A percentile compares a stretch with the other conserved stretches of the same genome.
These are phyloP conservation scores for Candida namnaoensis DNA, from an alignment of 805 yeast genomes.

Conservation along the genomic window DNA sequence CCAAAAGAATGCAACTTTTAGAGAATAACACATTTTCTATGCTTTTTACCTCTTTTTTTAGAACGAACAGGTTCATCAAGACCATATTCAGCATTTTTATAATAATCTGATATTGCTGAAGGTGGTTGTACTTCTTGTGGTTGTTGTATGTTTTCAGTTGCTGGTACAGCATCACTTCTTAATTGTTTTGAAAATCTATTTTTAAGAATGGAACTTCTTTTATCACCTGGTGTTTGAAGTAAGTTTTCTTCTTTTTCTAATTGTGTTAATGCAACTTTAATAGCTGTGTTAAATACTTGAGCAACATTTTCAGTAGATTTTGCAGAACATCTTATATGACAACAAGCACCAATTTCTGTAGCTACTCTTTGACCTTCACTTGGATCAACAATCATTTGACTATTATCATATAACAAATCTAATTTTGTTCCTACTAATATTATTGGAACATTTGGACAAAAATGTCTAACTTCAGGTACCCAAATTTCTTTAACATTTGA, in stretches of 20 bases:
- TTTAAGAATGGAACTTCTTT: neutral
- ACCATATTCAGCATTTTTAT: slow-evolving; percentile 10
- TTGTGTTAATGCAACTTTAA: slow-evolving; percentile 16
- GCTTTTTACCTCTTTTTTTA: slow-evolving; percentile 1
- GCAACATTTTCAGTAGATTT: slow-evolving; percentile 56
- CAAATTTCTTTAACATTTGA: slow-evolving; percentile 73
- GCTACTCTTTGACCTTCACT: slow-evolving; percentile 31
- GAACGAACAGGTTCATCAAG: slow-evolving; percentile 1
- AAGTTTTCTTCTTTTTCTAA: neutral
- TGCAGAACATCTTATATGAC: slow-evolving; percentile 77
- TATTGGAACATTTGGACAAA: slow-evolving; percentile 74
- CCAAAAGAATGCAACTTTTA: neutral
- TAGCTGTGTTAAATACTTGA: slow-evolving; percentile 59
- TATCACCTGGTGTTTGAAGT: neutral
- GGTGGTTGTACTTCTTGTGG: neutral
- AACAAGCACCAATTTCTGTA: slow-evolving; percentile 53
- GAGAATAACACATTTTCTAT: slow-evolving; percentile 6
- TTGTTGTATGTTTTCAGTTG: neutral
- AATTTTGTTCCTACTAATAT: slow-evolving; percentile 77
- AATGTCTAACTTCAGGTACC: slow-evolving; percentile 81
- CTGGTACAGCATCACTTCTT: neutral
- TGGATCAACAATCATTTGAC: slow-evolving; percentile 30
- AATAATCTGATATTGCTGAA: slow-evolving; percentile 5
- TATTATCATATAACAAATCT: slow-evolving; percentile 35
- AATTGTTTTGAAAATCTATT: neutral